A percentile compares a stretch with the other conserved stretches of the same genome.
Conservation (phyloP, 2,329 filamentous ascomycete genomes). For the Verruconis gallopava region DNA sequence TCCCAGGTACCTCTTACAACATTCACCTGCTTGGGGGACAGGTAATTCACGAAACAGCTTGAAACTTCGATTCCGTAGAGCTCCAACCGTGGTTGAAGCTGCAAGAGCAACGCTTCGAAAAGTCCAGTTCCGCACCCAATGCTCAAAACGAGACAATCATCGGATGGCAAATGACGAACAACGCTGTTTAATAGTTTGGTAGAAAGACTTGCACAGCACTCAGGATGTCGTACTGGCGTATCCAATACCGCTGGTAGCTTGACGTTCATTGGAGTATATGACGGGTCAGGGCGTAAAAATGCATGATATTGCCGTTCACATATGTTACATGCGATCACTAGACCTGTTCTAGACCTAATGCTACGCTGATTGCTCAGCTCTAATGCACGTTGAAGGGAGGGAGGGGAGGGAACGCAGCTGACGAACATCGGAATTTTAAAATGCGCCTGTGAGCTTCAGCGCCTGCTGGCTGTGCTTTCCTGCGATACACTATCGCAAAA, state of each 20-base stretch:
- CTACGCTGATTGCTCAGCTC: too few relatives aligned
- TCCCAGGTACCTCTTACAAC: slow-evolving; percentile 33
- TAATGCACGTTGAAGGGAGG: neutral
- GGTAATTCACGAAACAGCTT: slow-evolving; percentile 31
- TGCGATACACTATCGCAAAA: neutral
- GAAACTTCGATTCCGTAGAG: slow-evolving; percentile 38
- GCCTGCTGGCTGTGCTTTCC: neutral
- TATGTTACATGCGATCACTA: neutral
- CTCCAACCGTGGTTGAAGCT: slow-evolving; percentile 16
- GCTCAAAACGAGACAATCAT: slow-evolving; percentile 23
- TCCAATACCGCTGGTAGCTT: slow-evolving; percentile 1
- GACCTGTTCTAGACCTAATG: too few relatives aligned
- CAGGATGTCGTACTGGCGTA: slow-evolving; percentile 17
- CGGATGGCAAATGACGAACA: slow-evolving; percentile 15
- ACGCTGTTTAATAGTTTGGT: slow-evolving; percentile 18
- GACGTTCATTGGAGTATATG: neutral
- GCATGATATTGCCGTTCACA: neutral
- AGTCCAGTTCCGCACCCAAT: slow-evolving; percentile 40
- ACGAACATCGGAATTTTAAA: neutral
- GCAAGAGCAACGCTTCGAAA: slow-evolving; percentile 32
- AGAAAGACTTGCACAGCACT: slow-evolving; percentile 26
- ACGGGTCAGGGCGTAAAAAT: slow-evolving; percentile 1
- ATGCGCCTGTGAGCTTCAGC: neutral
- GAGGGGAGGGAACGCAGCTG: neutral
- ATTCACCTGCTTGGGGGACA: slow-evolving; percentile 29